Evolutionary conservation across 2,329 filamentous ascomycete genomes (phyloP), one percentile per base, ranked within the genome.

Genomic region (Epichloe gansuensis): DNA sequence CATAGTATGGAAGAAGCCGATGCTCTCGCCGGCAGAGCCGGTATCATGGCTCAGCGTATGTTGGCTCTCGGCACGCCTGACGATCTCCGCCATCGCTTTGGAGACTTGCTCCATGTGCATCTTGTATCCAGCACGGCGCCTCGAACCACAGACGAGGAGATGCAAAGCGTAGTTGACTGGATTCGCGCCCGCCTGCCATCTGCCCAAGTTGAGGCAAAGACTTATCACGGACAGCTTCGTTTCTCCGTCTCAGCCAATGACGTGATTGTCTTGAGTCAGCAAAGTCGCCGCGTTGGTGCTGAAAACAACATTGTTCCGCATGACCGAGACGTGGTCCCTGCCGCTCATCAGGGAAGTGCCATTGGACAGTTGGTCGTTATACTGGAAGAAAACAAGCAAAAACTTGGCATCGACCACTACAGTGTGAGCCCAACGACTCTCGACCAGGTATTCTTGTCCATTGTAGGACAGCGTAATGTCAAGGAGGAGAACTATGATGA

Each of bases 1-100:
- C 91, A 97, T 66, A 87, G 81, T 47, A 95, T 96, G 89, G 90
- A 96, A 65, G 91, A 96, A 68, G 91, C 90, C 0, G 89, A 95
- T 61, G 89, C 89, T 1, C 74, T 97, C 2, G 90, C 90, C 0
- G 82, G 81, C 34, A 78, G 89, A 1, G 89, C 86, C 0, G 91
- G 89, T 12, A 95, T 97, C 58, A 81, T 97, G 69, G 87, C 89
- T 8, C 78, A 80, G 59, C 77, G 82, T 35, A 94, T 96, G 89
- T 74, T 96, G 23, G 90, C 89, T 0, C 74, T 93, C 8, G 90
- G 90, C 4, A 85, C 83, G 0, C 84, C 82, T 0, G 81, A 89
- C 36, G 72, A 82, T 53, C 73, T 96, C 3, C 76, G 90, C 7
- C 75, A 76, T 44, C 80, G 83, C 51, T 89, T 90, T 61, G 90